Evolutionary conservation across 352 stramenopile genomes (phyloP), one percentile per base, ranked within the genome.

Genomic region (Pythium plurisporium): DNA sequence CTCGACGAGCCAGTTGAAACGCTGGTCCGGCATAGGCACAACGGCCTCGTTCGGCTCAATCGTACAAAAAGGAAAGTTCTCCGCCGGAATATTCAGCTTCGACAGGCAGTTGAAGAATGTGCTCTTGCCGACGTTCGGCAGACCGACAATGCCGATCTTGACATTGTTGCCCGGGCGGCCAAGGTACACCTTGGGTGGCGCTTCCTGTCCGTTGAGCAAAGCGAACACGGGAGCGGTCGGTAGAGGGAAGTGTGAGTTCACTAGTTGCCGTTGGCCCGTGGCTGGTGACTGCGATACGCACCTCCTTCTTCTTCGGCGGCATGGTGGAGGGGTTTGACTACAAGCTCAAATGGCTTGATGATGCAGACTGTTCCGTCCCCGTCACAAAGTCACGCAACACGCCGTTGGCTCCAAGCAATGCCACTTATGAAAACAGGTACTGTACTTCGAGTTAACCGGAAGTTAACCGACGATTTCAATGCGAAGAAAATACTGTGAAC

Each of bases 111-210:
- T 99, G 84, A 99, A 99, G 42, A 99, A 91, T 20, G 97, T 99
- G 23, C 83, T 98, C 78, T 99, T 99, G 67, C 97, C 98, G 27
- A 99, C 97, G 79, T 99, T 99, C 17, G 97, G 97, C n/a, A 99
- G 73, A 36, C 96, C 96, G 48, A 99, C 97, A 55, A 99, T 99
- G 41, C 96, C 97, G 57, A 98, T 99, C 79, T 98, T 98, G 45
- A 99, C 89, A 63, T 98, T 99, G 80, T 94, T 94, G 41, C 74
- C 73, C 12, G 85, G 85, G 19, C 85, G 85, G 38, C 85, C 85
- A 50, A 95, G 75, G 72, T 95, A 95, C 64, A 85, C 77, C 48
- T 72, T 74, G 48, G 74, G 74, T 25, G 71, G 54, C 45, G 55
- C 48, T 58, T 64, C 62, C 62, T 69, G 31, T 25, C n/a, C n/a